phyloP scores from a whole-genome alignment of 495 filamentous ascomycete species.

The Bryoglossum gracile region DNA sequence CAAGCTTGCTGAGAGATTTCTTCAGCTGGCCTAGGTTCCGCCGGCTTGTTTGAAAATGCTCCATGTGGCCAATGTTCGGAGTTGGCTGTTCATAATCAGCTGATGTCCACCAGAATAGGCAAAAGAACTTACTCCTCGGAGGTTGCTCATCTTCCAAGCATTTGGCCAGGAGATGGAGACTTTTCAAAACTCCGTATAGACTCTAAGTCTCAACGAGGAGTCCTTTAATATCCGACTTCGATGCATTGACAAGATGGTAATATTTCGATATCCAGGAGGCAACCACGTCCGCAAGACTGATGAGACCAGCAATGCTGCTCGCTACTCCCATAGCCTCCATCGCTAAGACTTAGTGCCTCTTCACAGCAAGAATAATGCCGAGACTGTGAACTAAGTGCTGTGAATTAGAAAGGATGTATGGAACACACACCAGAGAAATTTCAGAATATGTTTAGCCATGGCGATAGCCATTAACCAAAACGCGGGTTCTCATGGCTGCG shows the following conservation, averaged over 20 bases:
- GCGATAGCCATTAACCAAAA: neutral
- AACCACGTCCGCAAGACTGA: conserved; percentile 5
- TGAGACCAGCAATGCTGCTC: conserved; percentile 2
- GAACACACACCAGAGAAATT: too few relatives aligned
- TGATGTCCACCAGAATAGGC: neutral
- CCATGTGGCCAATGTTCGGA: conserved; percentile 1
- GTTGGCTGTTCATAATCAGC: neutral
- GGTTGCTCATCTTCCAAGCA: conserved; percentile 2
- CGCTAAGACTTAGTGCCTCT: neutral
- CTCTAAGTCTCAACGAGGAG: conserved; percentile 5
- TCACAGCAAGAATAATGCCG: neutral
- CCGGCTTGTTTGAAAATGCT: conserved; percentile 7
- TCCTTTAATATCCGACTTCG: conserved; percentile 1
- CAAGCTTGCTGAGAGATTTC: conserved; percentile 3
- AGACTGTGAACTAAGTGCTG: too few relatives aligned
- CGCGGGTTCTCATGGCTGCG: neutral
- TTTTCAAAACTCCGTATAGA: conserved; percentile 7
- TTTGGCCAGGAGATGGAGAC: conserved; percentile 1
- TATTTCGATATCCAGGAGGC: conserved; percentile 8
- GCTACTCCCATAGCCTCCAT: conserved; percentile 9
- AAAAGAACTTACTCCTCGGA: neutral
- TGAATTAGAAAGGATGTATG: too few relatives aligned
- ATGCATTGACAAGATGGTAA: neutral
- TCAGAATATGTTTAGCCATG: neutral
- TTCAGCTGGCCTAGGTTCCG: conserved; percentile 3